These are phyloP conservation scores for Copromyces sp. DNA, from an alignment of 495 filamentous ascomycete species.

Conservation along the genomic window DNA sequence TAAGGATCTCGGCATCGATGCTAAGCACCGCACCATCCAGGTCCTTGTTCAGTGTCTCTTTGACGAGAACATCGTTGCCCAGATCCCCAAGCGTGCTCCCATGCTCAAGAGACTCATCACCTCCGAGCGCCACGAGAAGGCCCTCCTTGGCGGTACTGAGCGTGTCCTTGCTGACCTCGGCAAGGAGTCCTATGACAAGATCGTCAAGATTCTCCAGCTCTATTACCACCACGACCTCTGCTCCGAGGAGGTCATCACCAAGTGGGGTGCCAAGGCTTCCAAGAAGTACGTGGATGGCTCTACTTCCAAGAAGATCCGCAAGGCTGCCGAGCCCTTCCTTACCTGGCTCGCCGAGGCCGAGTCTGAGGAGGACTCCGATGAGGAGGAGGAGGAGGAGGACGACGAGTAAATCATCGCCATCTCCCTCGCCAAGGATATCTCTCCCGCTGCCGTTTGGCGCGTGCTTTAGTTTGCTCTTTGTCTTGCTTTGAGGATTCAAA, in stretches of 20 bases:
- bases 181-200: conserved; percentile 63
- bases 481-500: not conserved
- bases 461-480: not conserved
- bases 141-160: conserved; percentile 93
- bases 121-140: conserved; percentile 89
- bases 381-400: conserved; percentile 39
- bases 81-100: conserved; percentile 68
- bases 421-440: not conserved
- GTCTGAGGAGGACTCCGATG: conserved; percentile 62
- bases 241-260: conserved; percentile 75
- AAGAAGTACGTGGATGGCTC: conserved; percentile 91
- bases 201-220: conserved; percentile 74
- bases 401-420: conserved; percentile 6
- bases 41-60: conserved; percentile 93
- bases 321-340: conserved; percentile 86
- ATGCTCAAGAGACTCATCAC: conserved; percentile 88
- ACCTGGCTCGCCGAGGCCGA: conserved; percentile 89
- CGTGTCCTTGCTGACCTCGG: conserved; percentile 63
- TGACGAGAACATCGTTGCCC: conserved; percentile 70
- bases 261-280: conserved; percentile 88
- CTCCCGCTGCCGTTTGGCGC: not conserved
- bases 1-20: conserved; percentile 88
- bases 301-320: conserved; percentile 91
- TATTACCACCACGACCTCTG: conserved; percentile 85
- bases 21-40: conserved; percentile 85